Conservation (phyloP, 306 rosid species). For the Fragaria iinumae region DNA sequence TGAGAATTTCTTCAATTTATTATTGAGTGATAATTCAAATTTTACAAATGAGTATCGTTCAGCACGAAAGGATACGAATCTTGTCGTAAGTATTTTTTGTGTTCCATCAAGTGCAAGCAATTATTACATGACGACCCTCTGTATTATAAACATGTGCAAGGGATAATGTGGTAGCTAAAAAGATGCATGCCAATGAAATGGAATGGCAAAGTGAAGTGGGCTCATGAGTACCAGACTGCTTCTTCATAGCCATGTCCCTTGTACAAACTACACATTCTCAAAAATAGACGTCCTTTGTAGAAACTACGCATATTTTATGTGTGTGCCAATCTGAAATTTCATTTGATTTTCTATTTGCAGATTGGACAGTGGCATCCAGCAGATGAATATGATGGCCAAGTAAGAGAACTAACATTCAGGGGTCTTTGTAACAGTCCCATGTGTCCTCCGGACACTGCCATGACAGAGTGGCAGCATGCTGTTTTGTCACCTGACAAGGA, state of each 20-base stretch:
- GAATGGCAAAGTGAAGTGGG: background rate
- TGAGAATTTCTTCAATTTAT: slow-evolving; percentile 66
- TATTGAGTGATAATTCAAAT: slow-evolving; percentile 65
- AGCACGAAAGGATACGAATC: slow-evolving; percentile 78
- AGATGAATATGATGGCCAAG: slow-evolving; percentile 90
- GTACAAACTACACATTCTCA: background rate
- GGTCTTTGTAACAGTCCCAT: slow-evolving; percentile 90
- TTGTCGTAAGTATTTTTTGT: slow-evolving; percentile 63
- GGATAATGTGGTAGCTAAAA: background rate
- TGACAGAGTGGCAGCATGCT: slow-evolving; percentile 96
- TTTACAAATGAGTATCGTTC: slow-evolving; percentile 64
- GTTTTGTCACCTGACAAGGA: slow-evolving; percentile 73
- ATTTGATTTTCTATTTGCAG: slow-evolving; percentile 47
- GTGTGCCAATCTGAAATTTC: slow-evolving; percentile 9
- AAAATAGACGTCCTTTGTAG: background rate
- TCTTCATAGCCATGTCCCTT: background rate
- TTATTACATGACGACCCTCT: background rate
- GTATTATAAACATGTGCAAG: background rate
- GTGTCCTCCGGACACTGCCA: slow-evolving; percentile 99
- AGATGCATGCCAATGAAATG: background rate
- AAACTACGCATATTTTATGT: background rate
- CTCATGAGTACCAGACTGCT: background rate
- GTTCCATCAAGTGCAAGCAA: background rate
- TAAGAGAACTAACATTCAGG: slow-evolving; percentile 88
- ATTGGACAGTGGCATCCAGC: slow-evolving; percentile 96